phyloP scores from a whole-genome alignment of 768 basidiomycete species.

The Lentinula aciculospora region DNA sequence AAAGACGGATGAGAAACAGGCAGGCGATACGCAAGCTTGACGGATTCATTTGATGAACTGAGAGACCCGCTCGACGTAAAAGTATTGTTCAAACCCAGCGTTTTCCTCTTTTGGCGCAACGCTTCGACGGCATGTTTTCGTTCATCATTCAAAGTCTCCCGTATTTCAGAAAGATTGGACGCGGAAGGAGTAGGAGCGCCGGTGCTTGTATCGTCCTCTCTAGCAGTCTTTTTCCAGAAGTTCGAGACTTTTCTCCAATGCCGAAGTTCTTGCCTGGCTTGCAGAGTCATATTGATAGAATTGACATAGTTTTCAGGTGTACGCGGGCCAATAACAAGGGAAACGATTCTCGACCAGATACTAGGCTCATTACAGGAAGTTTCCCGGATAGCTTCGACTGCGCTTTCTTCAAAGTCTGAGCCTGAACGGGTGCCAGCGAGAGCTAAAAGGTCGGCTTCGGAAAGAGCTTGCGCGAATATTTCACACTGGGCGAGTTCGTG shows the following conservation, averaged over 20 bases:
- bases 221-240: slow-evolving; percentile 41
- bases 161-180: slow-evolving; percentile 32
- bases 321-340: slow-evolving; percentile 26
- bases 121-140: slow-evolving; percentile 35
- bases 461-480: neutral
- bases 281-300: slow-evolving; percentile 39
- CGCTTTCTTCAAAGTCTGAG: slow-evolving; percentile 30
- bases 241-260: slow-evolving; percentile 36
- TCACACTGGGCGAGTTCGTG: slow-evolving; percentile 3
- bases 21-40: neutral
- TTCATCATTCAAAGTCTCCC: slow-evolving; percentile 24
- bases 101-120: slow-evolving; percentile 21
- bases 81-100: neutral
- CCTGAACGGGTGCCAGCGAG: slow-evolving; percentile 5
- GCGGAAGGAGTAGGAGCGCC: slow-evolving; percentile 31
- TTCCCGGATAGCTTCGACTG: slow-evolving; percentile 36
- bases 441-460: neutral
- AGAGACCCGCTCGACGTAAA: neutral
- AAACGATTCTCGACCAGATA: slow-evolving; percentile 37
- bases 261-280: slow-evolving; percentile 36
- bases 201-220: slow-evolving; percentile 19
- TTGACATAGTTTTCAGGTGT: slow-evolving; percentile 39
- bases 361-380: slow-evolving; percentile 32
- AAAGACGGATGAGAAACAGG: slow-evolving; percentile 5
- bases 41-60: neutral